Base-by-base conservation (phyloP, 2,329 filamentous ascomycete genomes). In the Colletotrichum scovillei region DNA sequence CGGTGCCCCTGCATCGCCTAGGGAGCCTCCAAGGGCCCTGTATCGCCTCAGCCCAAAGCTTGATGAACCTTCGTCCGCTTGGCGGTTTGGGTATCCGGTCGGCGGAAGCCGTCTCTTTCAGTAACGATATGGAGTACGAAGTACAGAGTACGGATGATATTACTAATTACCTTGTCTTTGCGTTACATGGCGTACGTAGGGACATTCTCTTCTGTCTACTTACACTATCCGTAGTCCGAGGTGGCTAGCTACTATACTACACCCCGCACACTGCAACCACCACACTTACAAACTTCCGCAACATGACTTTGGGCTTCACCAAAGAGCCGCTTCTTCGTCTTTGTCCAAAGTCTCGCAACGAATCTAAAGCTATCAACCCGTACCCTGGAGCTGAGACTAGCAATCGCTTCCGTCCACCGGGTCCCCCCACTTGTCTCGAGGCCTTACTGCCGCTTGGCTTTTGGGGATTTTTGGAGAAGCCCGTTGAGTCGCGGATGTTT, bases 11-110 rank as follows among this genome's bases (percentile, higher is more conserved):
- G 52, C 24, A 58, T 22, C 30, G 53, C 42, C 38, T 38, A 35
- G 60, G 24, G 26, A 42, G 60, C 42, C 60, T 46, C 55, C 55
- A 49, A 60, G 59, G 59, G 59, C 30, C 30, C 22, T 56, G 46
- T 69, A 24, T 59, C 60, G 60, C 67, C 32, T 60, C 67, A 65
- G 60, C 60, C 56, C 65, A 69, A 69, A 64, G 69, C 59, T 72
- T 72, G 67, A 62, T 62, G 62, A 56, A 38, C 42, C 64, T 60
- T 56, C 67, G 46, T n/a, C 26, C 26, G 57, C 60, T 70, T 73
- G 55, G 66, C 67, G 24, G 65, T 65, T 73, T 73, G 55, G 56
- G 28, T 35, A 42, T 46, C 57, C 60, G 66, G 42, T 49, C 55
- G 55, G n/a, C 55, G 66, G 65, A 38, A 58, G 58, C 28, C n/a